Evolutionary conservation across 2,329 filamentous ascomycete genomes (phyloP).

Genomic region (Falciphora oryzae): DNA sequence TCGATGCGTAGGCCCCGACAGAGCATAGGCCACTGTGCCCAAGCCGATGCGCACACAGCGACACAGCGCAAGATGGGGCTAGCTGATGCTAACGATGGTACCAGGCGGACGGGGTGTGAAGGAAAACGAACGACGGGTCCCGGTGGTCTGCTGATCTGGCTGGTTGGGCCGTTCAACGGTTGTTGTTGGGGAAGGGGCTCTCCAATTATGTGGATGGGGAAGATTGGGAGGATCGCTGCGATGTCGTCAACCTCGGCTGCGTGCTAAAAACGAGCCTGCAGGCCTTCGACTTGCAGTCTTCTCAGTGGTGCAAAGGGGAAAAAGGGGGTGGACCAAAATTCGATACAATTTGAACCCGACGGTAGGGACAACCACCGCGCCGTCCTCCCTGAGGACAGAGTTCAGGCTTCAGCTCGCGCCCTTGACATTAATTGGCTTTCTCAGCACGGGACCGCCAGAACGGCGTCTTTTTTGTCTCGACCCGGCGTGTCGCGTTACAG

Average conservation of each 20-base stretch:
- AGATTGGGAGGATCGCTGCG: neutral
- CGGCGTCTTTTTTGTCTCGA: neutral
- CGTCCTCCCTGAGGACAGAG: neutral
- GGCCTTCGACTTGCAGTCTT: no score
- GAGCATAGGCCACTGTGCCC: neutral
- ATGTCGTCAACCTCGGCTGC: neutral
- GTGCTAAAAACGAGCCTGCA: no score
- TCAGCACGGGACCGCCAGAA: neutral
- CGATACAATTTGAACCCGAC: neutral
- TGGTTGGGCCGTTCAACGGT: constrained; percentile 1
- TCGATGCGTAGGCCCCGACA: neutral
- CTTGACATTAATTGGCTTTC: neutral
- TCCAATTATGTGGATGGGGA: constrained; percentile 10
- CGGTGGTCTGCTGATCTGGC: constrained; percentile 1
- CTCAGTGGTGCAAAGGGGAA: neutral
- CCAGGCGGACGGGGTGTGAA: neutral
- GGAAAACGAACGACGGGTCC: neutral
- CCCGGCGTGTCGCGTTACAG: neutral
- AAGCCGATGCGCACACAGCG: neutral
- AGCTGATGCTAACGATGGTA: no score
- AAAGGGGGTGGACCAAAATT: neutral
- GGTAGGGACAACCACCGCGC: neutral
- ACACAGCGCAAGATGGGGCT: neutral
- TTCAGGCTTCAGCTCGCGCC: neutral
- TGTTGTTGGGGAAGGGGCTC: constrained; percentile 9